Evolutionary conservation across 176 grass and related monocot genomes (phyloP), one percentile per base, ranked within the genome.

Genomic region (Hyparrhenia diplandra): DNA sequence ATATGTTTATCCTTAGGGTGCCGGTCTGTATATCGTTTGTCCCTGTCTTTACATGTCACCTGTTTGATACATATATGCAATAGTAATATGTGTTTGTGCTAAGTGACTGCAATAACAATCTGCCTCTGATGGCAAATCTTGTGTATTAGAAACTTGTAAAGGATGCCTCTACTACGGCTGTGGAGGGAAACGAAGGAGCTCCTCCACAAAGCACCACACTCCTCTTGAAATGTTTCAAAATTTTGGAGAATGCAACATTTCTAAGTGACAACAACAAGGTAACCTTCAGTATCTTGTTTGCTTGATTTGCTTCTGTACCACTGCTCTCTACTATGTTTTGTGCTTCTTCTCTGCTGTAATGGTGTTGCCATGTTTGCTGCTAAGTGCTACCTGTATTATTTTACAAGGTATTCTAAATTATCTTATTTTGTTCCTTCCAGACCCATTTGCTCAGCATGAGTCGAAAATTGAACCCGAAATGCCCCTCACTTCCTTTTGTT

Each of bases 221-320:
- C 54, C 88, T 99, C 64, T 82, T 99, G 89, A 99, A 99, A 90
- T 99, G 97, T 69, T 88, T 99, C 77, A 99, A 96, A 82, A 99
- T 96, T 71, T 87, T 99, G 91, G 97, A 99, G 83, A 99, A 99
- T 75, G 93, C 97, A 2, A 99, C 97, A 85, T 99, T 99, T 82
- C 60, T 99, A 92, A 99, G 97, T 64, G 81, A 99, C 17, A 58
- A 94, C 67, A 99, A 99, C 85, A 94, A 99, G 93, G 97, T 94
- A 92, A 85, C 52, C 17, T 59, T 51, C 43, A 24, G 73, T 35
- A 68, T 80, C 45, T 34, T 28, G 17, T 74, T 28, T 62, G 23
- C 62, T 74, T 2, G 30, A 32, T 71, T 76, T 65, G 14, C 40
- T 76, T 57, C 17, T 11, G 24, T 78, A 1, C 51, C 11, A 32